Evolutionary conservation across 768 basidiomycete genomes (phyloP).

Genomic region (Phlebiopsis gigantea): DNA sequence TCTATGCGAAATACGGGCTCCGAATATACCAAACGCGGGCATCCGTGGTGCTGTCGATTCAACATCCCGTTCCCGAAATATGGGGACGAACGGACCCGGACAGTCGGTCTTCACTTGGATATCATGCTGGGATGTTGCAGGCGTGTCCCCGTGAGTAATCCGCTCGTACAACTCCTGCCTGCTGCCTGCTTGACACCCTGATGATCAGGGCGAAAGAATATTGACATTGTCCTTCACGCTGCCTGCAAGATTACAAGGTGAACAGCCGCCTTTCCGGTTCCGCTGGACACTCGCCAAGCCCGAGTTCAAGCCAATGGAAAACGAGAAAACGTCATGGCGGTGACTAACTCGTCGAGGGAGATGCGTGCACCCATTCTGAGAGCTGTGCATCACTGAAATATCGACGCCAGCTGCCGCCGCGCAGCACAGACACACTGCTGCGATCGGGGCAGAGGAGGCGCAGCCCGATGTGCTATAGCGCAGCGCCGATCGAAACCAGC

Average conservation of each 20-base stretch:
- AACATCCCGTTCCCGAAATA: neutral
- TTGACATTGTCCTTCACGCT: too few species aligned
- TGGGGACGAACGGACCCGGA: too few species aligned
- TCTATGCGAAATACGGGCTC: neutral
- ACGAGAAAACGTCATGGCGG: neutral
- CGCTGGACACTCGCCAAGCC: neutral
- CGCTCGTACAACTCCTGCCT: too few species aligned
- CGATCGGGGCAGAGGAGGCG: neutral
- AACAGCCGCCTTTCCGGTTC: neutral
- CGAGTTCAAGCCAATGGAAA: neutral
- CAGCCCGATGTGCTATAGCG: neutral
- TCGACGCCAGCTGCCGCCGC: neutral
- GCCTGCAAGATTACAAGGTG: too few species aligned
- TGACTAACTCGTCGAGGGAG: neutral
- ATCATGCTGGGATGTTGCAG: too few species aligned
- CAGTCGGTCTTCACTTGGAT: too few species aligned
- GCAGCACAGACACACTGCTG: neutral
- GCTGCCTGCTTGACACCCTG: too few species aligned
- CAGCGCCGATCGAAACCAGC: constrained; percentile 1
- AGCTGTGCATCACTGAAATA: neutral
- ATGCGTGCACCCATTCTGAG: neutral
- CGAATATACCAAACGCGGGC: too few species aligned
- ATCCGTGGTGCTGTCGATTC: neutral
- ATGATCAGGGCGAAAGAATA: too few species aligned
- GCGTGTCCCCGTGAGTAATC: too few species aligned